Evolutionary conservation across 2,329 filamentous ascomycete genomes (phyloP).

Genomic region (Penicillium digitatum): DNA sequence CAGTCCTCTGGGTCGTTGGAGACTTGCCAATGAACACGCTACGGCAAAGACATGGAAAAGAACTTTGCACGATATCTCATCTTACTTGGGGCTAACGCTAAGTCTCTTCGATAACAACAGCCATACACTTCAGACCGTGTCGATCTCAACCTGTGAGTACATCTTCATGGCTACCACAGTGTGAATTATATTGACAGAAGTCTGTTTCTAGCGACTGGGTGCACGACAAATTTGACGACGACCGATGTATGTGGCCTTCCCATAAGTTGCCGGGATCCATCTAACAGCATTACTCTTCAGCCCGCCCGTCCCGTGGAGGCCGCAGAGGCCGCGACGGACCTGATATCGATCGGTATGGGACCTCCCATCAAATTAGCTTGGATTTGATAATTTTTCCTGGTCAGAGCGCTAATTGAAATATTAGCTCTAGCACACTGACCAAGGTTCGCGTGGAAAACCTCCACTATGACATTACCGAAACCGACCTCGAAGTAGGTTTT

Average conservation of each 20-base stretch:
- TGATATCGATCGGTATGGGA: constrained; percentile 36
- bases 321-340: constrained; percentile 39
- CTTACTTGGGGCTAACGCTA: constrained; percentile 46
- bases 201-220: constrained; percentile 74
- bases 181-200: constrained; percentile 7
- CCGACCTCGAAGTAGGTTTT: constrained; percentile 67
- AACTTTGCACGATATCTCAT: constrained; percentile 34
- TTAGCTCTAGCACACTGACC: constrained; percentile 53
- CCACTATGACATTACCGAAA: constrained; percentile 85
- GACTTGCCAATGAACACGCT: constrained; percentile 24
- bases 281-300: constrained; percentile 27
- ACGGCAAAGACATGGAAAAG: constrained; percentile 31
- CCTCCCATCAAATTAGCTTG: not conserved
- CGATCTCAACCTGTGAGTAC: constrained; percentile 45
- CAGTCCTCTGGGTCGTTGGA: constrained; percentile 25
- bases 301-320: constrained; percentile 44
- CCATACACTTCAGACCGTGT: constrained; percentile 44
- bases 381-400: not conserved
- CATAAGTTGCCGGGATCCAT: constrained; percentile 9
- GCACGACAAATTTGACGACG: constrained; percentile 81
- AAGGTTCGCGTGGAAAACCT: constrained; percentile 84
- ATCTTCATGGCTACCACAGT: not conserved
- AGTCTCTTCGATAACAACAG: constrained; percentile 40
- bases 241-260: constrained; percentile 48
- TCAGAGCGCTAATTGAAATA: constrained; percentile 31